A percentile compares a stretch with the other conserved stretches of the same genome.
phyloP scores from a whole-genome alignment of 2,329 filamentous ascomycete species.

The Phaeosphaeria sp. region DNA sequence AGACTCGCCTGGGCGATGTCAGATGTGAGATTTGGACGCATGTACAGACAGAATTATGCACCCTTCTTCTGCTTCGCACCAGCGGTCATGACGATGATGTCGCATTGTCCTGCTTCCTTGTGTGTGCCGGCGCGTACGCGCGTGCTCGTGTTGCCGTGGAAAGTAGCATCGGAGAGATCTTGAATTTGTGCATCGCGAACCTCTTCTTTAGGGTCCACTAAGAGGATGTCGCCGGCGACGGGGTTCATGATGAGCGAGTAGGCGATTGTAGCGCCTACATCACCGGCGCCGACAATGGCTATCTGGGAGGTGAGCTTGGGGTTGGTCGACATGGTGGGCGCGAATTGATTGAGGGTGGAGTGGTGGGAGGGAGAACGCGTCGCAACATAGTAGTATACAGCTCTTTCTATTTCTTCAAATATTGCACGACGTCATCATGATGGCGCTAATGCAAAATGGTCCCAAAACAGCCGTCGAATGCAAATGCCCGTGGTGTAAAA shows the following conservation, averaged over 20 bases:
- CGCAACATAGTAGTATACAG: background rate
- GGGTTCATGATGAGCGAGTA: slow-evolving; percentile 33
- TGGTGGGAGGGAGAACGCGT: background rate
- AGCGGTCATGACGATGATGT: slow-evolving; percentile 27
- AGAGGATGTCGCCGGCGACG: slow-evolving; percentile 22
- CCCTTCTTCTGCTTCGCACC: slow-evolving; percentile 31
- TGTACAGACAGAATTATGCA: background rate
- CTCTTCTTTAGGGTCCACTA: slow-evolving; percentile 30
- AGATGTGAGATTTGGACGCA: background rate
- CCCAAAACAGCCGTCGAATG: slow-evolving; percentile 1
- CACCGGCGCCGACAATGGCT: slow-evolving; percentile 30
- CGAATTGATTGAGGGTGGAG: background rate
- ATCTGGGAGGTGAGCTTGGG: slow-evolving; percentile 27
- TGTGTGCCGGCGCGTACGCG: slow-evolving; percentile 26
- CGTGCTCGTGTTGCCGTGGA: slow-evolving; percentile 26
- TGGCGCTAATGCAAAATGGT: slow-evolving; percentile 16
- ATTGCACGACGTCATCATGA: slow-evolving; percentile 20
- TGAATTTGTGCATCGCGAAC: slow-evolving; percentile 28
- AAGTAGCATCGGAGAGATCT: slow-evolving; percentile 24
- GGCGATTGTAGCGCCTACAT: slow-evolving; percentile 31
- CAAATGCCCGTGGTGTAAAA: background rate
- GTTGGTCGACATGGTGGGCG: slow-evolving; percentile 13
- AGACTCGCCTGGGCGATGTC: slow-evolving; percentile 17
- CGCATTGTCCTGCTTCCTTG: slow-evolving; percentile 30
- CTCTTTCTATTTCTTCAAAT: background rate